Conservation (phyloP, 805 yeast genomes). For the Metschnikowia baotianmanensis region DNA sequence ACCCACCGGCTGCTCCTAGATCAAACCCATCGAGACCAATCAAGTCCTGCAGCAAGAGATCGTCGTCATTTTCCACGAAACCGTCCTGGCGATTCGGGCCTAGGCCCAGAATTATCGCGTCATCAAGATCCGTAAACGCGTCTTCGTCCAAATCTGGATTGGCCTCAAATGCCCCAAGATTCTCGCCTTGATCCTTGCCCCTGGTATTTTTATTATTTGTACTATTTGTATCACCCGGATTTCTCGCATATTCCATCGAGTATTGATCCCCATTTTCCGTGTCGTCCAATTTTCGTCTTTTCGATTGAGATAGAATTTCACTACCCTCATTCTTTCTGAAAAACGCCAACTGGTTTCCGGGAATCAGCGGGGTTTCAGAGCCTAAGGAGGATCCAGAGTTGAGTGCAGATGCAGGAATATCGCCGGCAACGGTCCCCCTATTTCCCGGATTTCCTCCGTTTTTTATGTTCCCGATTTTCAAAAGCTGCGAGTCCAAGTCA, state of each 20-base stretch:
- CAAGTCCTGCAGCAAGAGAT: background rate
- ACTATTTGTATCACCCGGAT: no score
- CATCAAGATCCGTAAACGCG: no score
- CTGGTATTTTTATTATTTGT: no score
- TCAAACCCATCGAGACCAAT: background rate
- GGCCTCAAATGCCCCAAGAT: no score
- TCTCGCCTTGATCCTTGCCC: no score
- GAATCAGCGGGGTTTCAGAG: slow-evolving; percentile 9
- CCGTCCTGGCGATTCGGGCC: no score
- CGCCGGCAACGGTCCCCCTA: background rate
- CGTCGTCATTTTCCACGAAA: background rate
- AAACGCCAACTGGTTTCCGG: slow-evolving; percentile 18
- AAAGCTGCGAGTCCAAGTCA: slow-evolving; percentile 22
- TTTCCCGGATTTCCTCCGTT: background rate
- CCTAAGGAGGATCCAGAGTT: background rate
- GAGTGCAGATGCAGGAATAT: background rate
- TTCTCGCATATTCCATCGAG: no score
- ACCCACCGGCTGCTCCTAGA: no score
- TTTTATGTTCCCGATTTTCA: slow-evolving; percentile 3
- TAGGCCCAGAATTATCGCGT: no score
- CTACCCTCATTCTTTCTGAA: background rate
- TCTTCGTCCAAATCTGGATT: no score
- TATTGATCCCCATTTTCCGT: no score
- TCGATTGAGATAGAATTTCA: background rate
- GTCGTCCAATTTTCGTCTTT: background rate